Evolutionary conservation across 352 stramenopile genomes (phyloP).

Genomic region (Phytophthora ramorum): DNA sequence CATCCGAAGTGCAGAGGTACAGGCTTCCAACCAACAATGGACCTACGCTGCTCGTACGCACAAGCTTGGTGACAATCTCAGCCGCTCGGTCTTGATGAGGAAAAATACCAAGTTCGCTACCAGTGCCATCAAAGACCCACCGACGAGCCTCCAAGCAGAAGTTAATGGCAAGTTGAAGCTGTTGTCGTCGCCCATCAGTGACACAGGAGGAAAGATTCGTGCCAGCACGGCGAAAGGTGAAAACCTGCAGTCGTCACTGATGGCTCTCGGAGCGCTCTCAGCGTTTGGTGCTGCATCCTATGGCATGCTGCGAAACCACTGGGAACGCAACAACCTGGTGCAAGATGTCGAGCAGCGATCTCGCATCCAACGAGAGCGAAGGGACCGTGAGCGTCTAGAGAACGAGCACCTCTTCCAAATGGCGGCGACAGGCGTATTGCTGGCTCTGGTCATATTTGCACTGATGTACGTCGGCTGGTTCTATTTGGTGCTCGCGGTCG

Average conservation of each 20-base stretch:
- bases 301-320: constrained; percentile 10
- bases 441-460: neutral
- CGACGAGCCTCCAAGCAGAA: neutral
- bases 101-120: neutral
- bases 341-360: constrained; percentile 3
- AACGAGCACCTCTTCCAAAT: constrained; percentile 1
- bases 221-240: neutral
- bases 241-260: neutral
- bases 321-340: constrained; percentile 1
- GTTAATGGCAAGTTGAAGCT: neutral
- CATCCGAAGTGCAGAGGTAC: neutral
- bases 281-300: constrained; percentile 14
- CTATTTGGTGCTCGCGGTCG: neutral
- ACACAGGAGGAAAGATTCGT: neutral
- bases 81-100: neutral
- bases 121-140: neutral
- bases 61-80: neutral
- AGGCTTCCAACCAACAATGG: neutral
- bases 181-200: neutral
- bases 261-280: constrained; percentile 7
- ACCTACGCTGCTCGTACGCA: neutral
- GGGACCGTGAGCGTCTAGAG: constrained; percentile 1
- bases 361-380: neutral
- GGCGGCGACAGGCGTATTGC: neutral
- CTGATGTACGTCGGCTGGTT: constrained; percentile 11